Conservation (phyloP, 371 early-diverging fungal genomes). For the Zopfochytrium polystomum region DNA sequence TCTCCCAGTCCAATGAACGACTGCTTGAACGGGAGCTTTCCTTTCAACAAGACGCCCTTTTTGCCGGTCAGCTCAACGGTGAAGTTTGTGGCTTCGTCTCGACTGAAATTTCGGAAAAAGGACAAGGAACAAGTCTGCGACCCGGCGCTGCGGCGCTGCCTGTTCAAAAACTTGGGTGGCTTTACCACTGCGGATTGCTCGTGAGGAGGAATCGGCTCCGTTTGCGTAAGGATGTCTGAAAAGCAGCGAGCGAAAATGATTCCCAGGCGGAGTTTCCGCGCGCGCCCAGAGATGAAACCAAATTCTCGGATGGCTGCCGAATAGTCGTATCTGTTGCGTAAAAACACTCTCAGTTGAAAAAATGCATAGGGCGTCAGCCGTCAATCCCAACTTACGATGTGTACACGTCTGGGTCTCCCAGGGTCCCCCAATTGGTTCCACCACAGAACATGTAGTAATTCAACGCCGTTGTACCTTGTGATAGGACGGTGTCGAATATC, state of each 20-base stretch:
- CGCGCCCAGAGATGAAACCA: conserved; percentile 67
- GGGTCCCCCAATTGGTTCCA: conserved; percentile 81
- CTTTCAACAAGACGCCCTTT: conserved; percentile 41
- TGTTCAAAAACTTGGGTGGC: conserved; percentile 9
- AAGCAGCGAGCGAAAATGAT: conserved; percentile 65
- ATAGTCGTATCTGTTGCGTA: conserved; percentile 56
- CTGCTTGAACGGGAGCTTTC: conserved; percentile 59
- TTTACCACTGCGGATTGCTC: conserved; percentile 5
- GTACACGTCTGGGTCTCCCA: conserved; percentile 74
- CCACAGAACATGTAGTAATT: conserved; percentile 77
- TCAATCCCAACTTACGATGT: conserved; percentile 47
- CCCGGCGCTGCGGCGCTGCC: conserved; percentile 17
- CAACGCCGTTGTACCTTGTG: conserved; percentile 69
- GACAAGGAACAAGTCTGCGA: conserved; percentile 45
- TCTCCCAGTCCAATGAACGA: conserved; percentile 68
- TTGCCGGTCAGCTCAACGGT: conserved; percentile 41
- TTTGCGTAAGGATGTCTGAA: conserved; percentile 54
- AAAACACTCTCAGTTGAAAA: background rate
- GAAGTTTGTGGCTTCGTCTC: conserved; percentile 45
- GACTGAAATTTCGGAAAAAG: conserved; percentile 70
- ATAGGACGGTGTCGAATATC: conserved; percentile 59
- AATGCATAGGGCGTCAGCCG: background rate
- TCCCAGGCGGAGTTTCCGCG: conserved; percentile 62
- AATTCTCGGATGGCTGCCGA: conserved; percentile 76
- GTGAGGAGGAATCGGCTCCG: conserved; percentile 42